A percentile compares a stretch with the other conserved stretches of the same genome.
phyloP scores from a whole-genome alignment of 441 rosid genomes.

The Populus hybrid region DNA sequence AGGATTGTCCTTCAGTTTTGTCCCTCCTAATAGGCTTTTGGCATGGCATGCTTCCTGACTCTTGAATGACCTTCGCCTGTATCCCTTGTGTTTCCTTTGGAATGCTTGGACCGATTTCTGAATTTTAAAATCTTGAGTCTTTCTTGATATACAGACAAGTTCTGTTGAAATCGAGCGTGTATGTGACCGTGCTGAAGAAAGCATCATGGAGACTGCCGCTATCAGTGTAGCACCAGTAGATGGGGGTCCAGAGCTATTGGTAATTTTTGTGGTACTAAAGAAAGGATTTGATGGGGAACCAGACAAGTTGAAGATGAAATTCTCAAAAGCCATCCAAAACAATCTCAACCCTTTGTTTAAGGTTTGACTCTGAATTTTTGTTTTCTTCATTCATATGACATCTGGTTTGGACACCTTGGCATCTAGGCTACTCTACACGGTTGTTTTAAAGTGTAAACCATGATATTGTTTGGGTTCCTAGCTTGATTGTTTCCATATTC shows the following conservation, averaged over 20 bases:
- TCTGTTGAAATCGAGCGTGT: slow-evolving; percentile 83
- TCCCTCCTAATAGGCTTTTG: neutral
- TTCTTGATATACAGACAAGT: slow-evolving; percentile 55
- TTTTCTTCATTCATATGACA: neutral
- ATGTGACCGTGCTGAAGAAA: slow-evolving; percentile 66
- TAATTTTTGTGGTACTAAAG: slow-evolving; percentile 62
- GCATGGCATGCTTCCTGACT: neutral
- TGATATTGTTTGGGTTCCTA: neutral
- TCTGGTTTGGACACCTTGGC: neutral
- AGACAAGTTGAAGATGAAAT: slow-evolving; percentile 45
- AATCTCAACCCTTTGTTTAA: slow-evolving; percentile 86
- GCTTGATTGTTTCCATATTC: neutral
- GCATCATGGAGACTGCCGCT: slow-evolving; percentile 78
- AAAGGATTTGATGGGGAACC: slow-evolving; percentile 39
- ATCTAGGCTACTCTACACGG: neutral
- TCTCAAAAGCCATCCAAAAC: slow-evolving; percentile 57
- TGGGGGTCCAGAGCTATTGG: slow-evolving; percentile 80
- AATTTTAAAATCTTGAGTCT: neutral
- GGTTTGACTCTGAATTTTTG: slow-evolving; percentile 32
- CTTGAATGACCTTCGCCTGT: neutral
- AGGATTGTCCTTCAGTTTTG: neutral
- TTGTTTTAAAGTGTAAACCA: neutral
- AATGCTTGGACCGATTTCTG: neutral
- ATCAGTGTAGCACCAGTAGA: slow-evolving; percentile 45
- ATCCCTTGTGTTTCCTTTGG: neutral